phyloP scores from a whole-genome alignment of 495 filamentous ascomycete species.

The Astrocystis sublimbata region DNA sequence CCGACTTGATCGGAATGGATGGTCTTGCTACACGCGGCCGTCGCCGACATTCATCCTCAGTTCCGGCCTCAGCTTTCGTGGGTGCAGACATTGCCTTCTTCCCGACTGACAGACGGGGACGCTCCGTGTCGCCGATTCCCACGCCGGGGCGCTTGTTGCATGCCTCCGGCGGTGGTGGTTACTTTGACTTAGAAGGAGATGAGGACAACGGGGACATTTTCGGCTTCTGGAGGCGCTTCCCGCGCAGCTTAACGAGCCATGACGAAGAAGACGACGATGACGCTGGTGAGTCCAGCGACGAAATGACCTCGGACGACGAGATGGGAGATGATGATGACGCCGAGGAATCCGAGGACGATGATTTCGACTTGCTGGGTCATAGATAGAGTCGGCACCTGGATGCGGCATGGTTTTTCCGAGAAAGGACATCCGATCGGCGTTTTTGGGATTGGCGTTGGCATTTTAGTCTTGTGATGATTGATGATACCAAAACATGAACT shows the following conservation, averaged over 20 bases:
- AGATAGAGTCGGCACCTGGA: slow-evolving; percentile 42
- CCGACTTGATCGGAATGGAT: slow-evolving; percentile 12
- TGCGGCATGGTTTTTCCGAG: slow-evolving; percentile 17
- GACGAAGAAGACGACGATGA: slow-evolving; percentile 41
- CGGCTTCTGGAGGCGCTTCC: slow-evolving; percentile 61
- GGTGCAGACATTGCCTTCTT: slow-evolving; percentile 32
- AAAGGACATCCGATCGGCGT: slow-evolving; percentile 9
- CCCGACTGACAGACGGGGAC: slow-evolving; percentile 36
- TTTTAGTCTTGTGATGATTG: slow-evolving; percentile 7
- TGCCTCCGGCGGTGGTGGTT: slow-evolving; percentile 12
- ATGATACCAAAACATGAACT: slow-evolving; percentile 10
- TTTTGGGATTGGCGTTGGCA: slow-evolving; percentile 25
- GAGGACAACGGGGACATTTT: slow-evolving; percentile 60
- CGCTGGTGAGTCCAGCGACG: slow-evolving; percentile 27
- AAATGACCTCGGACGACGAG: slow-evolving; percentile 45
- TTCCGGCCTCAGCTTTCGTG: slow-evolving; percentile 26
- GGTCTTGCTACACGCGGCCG: slow-evolving; percentile 23
- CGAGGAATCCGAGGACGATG: slow-evolving; percentile 60
- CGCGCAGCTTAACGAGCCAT: slow-evolving; percentile 30
- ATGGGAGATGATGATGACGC: slow-evolving; percentile 53
- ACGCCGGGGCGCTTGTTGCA: slow-evolving; percentile 23
- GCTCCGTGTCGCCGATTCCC: slow-evolving; percentile 40
- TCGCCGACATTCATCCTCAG: slow-evolving; percentile 38
- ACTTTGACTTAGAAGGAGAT: slow-evolving; percentile 36
- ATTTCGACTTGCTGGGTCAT: slow-evolving; percentile 73